Conservation (phyloP, 306 rosid species). For the Rosa multiflora region DNA sequence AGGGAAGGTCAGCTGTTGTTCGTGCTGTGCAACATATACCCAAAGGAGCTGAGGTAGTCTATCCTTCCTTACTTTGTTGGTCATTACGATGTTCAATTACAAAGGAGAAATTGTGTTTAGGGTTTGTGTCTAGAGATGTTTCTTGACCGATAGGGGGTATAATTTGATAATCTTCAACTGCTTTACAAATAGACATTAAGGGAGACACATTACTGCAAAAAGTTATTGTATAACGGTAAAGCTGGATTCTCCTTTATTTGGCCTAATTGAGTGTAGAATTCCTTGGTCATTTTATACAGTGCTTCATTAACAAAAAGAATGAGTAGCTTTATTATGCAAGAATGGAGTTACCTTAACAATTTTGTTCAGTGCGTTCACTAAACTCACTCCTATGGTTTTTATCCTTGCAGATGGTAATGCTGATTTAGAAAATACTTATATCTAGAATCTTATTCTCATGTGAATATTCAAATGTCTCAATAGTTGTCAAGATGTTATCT, state of each 20-base stretch:
- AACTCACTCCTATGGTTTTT: background rate
- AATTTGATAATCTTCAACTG: background rate
- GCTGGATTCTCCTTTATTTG: background rate
- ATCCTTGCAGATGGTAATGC: background rate
- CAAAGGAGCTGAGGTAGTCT: slow-evolving; percentile 67
- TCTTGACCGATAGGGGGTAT: background rate
- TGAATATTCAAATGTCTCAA: background rate
- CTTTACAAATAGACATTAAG: background rate
- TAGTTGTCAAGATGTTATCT: background rate
- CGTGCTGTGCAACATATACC: slow-evolving; percentile 78
- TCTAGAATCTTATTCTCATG: slow-evolving; percentile 13
- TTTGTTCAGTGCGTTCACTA: background rate
- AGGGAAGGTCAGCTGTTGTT: slow-evolving; percentile 71
- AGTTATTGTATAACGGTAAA: background rate
- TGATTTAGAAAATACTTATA: background rate
- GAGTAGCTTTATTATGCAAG: background rate
- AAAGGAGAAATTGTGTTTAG: slow-evolving; percentile 10
- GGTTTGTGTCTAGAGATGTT: background rate
- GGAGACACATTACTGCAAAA: background rate
- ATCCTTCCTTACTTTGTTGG: background rate
- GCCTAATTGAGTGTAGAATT: background rate
- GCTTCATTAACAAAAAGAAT: background rate
- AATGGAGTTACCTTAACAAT: background rate
- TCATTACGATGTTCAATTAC: background rate
- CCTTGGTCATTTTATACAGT: background rate